phyloP scores from a whole-genome alignment of 257 asterid species.

The Capsicum rhomboideum region DNA sequence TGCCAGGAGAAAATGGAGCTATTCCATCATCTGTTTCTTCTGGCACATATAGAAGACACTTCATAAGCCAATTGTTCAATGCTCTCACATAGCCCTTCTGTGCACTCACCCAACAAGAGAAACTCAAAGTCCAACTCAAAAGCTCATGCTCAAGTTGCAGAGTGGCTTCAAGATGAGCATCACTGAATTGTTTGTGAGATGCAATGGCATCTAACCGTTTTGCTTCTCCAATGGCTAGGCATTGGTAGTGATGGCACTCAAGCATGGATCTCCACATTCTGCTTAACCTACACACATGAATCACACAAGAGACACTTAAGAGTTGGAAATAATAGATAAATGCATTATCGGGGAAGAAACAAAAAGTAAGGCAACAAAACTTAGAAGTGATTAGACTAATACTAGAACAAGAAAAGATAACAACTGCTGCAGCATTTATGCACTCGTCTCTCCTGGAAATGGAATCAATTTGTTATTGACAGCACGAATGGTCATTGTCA shows the following conservation, averaged over 20 bases:
- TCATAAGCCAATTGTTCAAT: constrained; percentile 82
- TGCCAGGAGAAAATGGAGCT: constrained; percentile 92
- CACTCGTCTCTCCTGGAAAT: neutral
- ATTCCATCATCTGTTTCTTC: constrained; percentile 89
- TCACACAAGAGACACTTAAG: neutral
- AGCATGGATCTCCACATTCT: constrained; percentile 96
- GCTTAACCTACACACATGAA: constrained; percentile 34
- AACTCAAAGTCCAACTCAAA: constrained; percentile 70
- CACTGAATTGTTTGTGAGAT: constrained; percentile 51
- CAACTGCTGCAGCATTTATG: neutral
- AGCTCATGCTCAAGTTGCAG: constrained; percentile 76
- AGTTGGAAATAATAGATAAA: neutral
- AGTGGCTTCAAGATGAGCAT: constrained; percentile 74
- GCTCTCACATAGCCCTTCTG: constrained; percentile 72
- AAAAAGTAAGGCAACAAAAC: neutral
- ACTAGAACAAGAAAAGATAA: neutral
- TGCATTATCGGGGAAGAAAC: neutral
- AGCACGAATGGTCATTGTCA: neutral
- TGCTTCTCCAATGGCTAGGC: constrained; percentile 79
- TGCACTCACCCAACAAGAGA: constrained; percentile 73
- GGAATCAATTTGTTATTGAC: neutral
- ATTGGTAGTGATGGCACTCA: constrained; percentile 77
- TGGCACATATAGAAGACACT: constrained; percentile 78
- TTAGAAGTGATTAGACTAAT: neutral
- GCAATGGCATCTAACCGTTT: constrained; percentile 65